Percentiles rank a stretch among this genome's conserved stretches.
These are phyloP conservation scores for Aspergillus brasiliensis DNA, from an alignment of 2,329 filamentous ascomycete genomes.

Conservation along the genomic window DNA sequence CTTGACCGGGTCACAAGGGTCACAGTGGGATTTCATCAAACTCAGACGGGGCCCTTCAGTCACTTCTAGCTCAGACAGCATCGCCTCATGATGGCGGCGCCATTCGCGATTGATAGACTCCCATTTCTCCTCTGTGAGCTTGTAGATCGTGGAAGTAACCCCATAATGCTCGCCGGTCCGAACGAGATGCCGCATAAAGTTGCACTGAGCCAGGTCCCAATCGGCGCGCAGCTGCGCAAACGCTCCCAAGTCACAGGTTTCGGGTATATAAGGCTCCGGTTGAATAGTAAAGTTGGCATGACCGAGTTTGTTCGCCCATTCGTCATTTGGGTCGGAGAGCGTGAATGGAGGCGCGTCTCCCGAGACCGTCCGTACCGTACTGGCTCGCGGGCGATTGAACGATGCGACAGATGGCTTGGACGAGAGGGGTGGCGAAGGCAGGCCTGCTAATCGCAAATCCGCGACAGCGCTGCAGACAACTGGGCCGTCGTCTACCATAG, in stretches of 20 bases:
- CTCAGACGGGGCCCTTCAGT: slow-evolving; percentile 39
- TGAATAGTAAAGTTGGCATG: slow-evolving; percentile 92
- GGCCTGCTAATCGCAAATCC: slow-evolving; percentile 50
- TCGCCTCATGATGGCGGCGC: slow-evolving; percentile 68
- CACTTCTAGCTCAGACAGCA: slow-evolving; percentile 55
- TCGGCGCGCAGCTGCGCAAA: slow-evolving; percentile 70
- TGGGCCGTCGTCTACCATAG: slow-evolving; percentile 44
- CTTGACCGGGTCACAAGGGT: slow-evolving; percentile 54
- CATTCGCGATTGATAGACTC: slow-evolving; percentile 73
- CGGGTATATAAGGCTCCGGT: slow-evolving; percentile 76
- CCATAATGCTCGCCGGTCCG: slow-evolving; percentile 90
- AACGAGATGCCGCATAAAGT: slow-evolving; percentile 86
- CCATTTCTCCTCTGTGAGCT: slow-evolving; percentile 87
- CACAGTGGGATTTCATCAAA: slow-evolving; percentile 41
- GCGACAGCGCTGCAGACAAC: slow-evolving; percentile 47
- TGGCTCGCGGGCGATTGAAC: slow-evolving; percentile 58
- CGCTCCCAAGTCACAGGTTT: slow-evolving; percentile 59
- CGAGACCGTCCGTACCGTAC: slow-evolving; percentile 46
- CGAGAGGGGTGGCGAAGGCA: slow-evolving; percentile 73
- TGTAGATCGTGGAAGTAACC: slow-evolving; percentile 83
- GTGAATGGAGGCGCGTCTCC: slow-evolving; percentile 60
- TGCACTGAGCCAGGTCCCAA: slow-evolving; percentile 80
- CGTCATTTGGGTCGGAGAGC: slow-evolving; percentile 67
- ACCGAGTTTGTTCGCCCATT: slow-evolving; percentile 82
- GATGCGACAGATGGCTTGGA: slow-evolving; percentile 77